These are phyloP conservation scores for Rhododendron simsii DNA, from an alignment of 148 eudicot genomes.

Conservation along the genomic window DNA sequence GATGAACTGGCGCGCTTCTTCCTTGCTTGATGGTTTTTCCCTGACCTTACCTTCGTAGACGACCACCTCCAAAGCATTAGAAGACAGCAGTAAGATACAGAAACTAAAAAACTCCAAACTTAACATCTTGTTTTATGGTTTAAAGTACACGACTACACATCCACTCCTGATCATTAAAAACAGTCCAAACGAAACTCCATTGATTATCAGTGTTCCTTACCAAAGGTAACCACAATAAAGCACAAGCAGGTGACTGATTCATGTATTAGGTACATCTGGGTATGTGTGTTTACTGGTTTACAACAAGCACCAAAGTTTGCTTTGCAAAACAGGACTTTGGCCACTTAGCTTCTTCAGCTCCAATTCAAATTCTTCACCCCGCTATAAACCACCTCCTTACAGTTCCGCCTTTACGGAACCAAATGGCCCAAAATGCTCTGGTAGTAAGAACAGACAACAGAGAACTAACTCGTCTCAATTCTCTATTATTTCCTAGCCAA, in stretches of 20 bases:
- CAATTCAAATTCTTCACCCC: not conserved
- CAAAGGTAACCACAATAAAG: not conserved
- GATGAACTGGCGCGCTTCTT: conserved; percentile 75
- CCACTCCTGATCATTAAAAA: not conserved
- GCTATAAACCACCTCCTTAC: not conserved
- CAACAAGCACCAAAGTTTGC: not conserved
- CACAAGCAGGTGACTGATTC: not conserved
- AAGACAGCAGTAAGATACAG: conserved; percentile 19
- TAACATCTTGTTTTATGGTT: not conserved
- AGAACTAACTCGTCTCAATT: not conserved
- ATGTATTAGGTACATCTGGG: not conserved
- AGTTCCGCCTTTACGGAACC: not conserved
- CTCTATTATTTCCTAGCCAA: not conserved
- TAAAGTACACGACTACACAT: no score
- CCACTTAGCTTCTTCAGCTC: not conserved
- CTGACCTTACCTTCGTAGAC: conserved; percentile 80
- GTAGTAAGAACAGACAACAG: not conserved
- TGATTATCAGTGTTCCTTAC: not conserved
- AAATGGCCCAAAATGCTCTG: not conserved
- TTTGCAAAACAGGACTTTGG: not conserved
- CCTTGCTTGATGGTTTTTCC: conserved; percentile 78
- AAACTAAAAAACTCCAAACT: not conserved
- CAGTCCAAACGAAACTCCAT: not conserved
- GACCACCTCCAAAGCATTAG: conserved; percentile 69
- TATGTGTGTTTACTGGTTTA: not conserved